phyloP scores from a whole-genome alignment of 768 basidiomycete genomes.

The Fomitopsis serialis region DNA sequence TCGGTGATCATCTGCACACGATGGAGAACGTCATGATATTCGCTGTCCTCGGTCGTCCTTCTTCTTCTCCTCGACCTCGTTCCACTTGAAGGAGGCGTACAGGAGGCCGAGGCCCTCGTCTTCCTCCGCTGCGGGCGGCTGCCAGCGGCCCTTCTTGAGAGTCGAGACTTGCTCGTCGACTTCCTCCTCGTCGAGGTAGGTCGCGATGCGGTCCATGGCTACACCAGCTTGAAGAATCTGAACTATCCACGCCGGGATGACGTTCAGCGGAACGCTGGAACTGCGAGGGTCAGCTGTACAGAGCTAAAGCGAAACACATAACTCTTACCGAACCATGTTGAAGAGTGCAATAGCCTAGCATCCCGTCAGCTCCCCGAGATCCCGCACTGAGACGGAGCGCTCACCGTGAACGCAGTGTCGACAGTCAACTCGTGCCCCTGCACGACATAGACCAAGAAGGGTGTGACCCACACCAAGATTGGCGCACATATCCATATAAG shows the following conservation, averaged over 20 bases:
- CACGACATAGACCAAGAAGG: conserved; percentile 70
- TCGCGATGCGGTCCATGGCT: conserved; percentile 54
- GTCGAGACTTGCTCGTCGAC: conserved; percentile 55
- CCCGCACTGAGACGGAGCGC: conserved; percentile 15
- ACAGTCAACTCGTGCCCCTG: conserved; percentile 73
- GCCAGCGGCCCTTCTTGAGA: conserved; percentile 37
- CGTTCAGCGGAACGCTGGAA: conserved; percentile 60
- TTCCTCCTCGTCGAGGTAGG: conserved; percentile 58
- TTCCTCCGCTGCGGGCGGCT: conserved; percentile 17
- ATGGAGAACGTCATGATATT: conserved; percentile 74
- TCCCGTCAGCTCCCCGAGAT: neutral
- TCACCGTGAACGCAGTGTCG: conserved; percentile 76
- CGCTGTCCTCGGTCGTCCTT: conserved; percentile 47
- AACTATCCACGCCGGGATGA: conserved; percentile 77
- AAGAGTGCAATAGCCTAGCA: conserved; percentile 72
- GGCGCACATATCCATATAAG: conserved; percentile 74
- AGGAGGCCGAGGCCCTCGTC: conserved; percentile 41
- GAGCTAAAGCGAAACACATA: neutral
- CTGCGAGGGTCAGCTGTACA: neutral
- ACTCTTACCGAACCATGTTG: conserved; percentile 73
- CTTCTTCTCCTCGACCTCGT: conserved; percentile 37
- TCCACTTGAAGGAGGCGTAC: conserved; percentile 53
- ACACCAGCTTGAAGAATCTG: conserved; percentile 67
- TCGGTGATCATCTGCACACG: conserved; percentile 75
- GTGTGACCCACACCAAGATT: conserved; percentile 72